A percentile compares a stretch with the other conserved stretches of the same genome.
These are phyloP conservation scores for Botryotinia calthae DNA, from an alignment of 2,329 filamentous ascomycete species.

Conservation along the genomic window DNA sequence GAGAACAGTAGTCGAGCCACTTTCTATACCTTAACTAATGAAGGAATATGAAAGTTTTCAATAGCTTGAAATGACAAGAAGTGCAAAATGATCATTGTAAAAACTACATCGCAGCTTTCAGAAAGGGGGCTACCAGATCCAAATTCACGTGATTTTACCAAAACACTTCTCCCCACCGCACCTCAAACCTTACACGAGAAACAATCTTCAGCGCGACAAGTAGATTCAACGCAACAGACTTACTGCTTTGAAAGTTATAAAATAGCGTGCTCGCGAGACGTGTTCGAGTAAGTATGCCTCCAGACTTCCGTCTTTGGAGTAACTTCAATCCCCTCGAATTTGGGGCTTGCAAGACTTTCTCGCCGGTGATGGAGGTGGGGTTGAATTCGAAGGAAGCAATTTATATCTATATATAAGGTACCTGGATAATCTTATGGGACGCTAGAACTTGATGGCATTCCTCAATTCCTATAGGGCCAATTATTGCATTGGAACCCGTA, in stretches of 20 bases:
- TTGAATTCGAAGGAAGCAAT: conserved; percentile 1
- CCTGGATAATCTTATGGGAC: neutral
- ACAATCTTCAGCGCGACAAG: neutral
- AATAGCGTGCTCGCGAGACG: neutral
- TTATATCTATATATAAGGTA: neutral
- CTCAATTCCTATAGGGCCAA: neutral
- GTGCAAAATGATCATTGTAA: neutral
- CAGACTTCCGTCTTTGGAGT: neutral
- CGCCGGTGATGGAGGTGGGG: too few species aligned
- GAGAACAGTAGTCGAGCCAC: neutral
- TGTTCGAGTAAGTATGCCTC: rapidly evolving
- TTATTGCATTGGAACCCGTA: neutral
- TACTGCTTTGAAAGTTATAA: neutral
- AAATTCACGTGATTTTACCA: too few species aligned
- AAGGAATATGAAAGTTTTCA: neutral
- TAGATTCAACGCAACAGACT: neutral
- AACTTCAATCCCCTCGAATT: neutral
- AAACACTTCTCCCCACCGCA: neutral
- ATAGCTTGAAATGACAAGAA: neutral
- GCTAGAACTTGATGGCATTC: rapidly evolving
- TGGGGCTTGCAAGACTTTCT: neutral
- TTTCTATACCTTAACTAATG: neutral
- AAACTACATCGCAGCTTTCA: neutral
- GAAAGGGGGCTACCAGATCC: too few species aligned
- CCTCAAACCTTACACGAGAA: neutral